These are phyloP conservation scores for Pythium folliculosum DNA, from an alignment of 352 stramenopile genomes.

Conservation along the genomic window DNA sequence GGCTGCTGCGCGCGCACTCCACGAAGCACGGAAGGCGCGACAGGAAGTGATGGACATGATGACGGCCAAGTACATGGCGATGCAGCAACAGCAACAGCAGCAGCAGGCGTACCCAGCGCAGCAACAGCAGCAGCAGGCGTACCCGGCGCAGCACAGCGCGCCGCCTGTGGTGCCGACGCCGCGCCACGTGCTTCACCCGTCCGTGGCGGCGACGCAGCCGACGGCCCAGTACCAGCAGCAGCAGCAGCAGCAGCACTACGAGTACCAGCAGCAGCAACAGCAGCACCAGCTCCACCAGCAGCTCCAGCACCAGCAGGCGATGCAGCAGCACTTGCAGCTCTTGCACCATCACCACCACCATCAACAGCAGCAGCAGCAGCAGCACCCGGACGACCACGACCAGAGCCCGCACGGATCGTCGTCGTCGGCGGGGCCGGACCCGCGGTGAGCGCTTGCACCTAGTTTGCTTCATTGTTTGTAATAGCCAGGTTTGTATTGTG, in stretches of 20 bases:
- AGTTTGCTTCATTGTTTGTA: slow-evolving; percentile 6
- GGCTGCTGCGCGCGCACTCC: slow-evolving; percentile 66
- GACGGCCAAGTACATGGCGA: slow-evolving; percentile 69
- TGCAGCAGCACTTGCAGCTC: slow-evolving; percentile 39
- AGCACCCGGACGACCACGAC: slow-evolving; percentile 7
- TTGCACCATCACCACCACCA: slow-evolving; percentile 28
- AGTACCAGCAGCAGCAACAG: slow-evolving; percentile 49
- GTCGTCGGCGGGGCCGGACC: neutral
- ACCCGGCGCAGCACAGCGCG: slow-evolving; percentile 27
- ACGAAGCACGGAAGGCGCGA: slow-evolving; percentile 75
- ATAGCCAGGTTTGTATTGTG: slow-evolving; percentile 10
- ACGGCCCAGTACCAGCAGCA: slow-evolving; percentile 46
- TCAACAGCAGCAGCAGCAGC: slow-evolving; percentile 19
- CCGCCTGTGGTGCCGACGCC: slow-evolving; percentile 13
- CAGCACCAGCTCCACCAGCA: slow-evolving; percentile 43
- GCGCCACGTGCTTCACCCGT: slow-evolving; percentile 25
- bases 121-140: slow-evolving; percentile 36
- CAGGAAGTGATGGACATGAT: slow-evolving; percentile 86
- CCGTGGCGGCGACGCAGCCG: slow-evolving; percentile 35
- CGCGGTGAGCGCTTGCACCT: neutral
- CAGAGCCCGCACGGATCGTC: slow-evolving; percentile 4
- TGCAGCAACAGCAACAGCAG: slow-evolving; percentile 64
- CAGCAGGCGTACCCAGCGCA: slow-evolving; percentile 27
- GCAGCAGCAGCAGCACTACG: slow-evolving; percentile 53
- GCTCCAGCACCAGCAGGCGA: slow-evolving; percentile 40